Evolutionary conservation across 2,329 filamentous ascomycete species (phyloP).

Genomic region (Helminthosporium solani): DNA sequence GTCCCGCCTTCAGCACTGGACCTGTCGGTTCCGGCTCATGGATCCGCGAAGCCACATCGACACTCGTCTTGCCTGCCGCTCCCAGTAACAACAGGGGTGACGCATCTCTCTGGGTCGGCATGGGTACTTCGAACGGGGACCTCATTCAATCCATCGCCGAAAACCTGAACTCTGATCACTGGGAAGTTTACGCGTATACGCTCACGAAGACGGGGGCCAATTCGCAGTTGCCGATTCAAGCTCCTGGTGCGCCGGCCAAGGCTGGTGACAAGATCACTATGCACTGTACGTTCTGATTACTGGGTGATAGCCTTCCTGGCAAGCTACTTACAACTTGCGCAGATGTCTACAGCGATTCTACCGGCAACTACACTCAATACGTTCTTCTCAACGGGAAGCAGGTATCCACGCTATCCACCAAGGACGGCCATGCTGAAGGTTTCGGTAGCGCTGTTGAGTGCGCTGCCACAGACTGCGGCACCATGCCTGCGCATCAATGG

Average conservation of each 20-base stretch:
- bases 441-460: slow-evolving; percentile 50
- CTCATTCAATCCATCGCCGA: slow-evolving; percentile 50
- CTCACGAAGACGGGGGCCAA: slow-evolving; percentile 35
- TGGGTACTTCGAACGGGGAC: slow-evolving; percentile 53
- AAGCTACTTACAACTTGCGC: slow-evolving; percentile 3
- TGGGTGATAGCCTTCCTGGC: no score
- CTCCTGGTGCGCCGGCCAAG: slow-evolving; percentile 23
- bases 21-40: slow-evolving; percentile 45
- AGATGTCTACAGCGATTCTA: slow-evolving; percentile 44
- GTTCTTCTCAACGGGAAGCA: slow-evolving; percentile 41
- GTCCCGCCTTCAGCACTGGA: slow-evolving; percentile 41
- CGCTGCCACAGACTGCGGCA: slow-evolving; percentile 43
- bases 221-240: slow-evolving; percentile 40
- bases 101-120: slow-evolving; percentile 52
- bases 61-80: slow-evolving; percentile 45
- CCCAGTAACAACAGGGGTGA: slow-evolving; percentile 41
- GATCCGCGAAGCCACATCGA: slow-evolving; percentile 50
- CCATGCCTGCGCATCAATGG: slow-evolving; percentile 45
- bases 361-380: slow-evolving; percentile 45
- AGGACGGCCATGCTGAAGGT: slow-evolving; percentile 45
- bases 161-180: slow-evolving; percentile 28
- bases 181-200: slow-evolving; percentile 49
- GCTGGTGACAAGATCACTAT: slow-evolving; percentile 43
- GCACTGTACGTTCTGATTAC: slow-evolving; percentile 31
- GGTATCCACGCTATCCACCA: slow-evolving; percentile 50